Evolutionary conservation across 2,329 filamentous ascomycete genomes (phyloP), one percentile per base, ranked within the genome.

Genomic region (Biscogniauxia mediterranea): DNA sequence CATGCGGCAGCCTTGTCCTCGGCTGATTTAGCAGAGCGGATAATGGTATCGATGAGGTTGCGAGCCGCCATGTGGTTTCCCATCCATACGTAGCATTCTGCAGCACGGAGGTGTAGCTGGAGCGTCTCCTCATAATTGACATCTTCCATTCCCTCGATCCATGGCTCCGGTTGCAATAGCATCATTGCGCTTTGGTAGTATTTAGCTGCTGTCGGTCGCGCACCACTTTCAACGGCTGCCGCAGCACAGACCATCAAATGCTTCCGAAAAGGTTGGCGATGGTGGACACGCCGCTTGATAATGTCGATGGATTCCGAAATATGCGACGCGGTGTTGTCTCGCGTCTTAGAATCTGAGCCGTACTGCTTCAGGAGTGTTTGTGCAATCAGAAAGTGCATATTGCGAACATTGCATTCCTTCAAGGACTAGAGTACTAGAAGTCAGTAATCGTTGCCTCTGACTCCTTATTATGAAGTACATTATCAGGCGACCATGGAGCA

Each of bases 341-440:
- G 82, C 25, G 84, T 83, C 55, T 82, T 82, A 1, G 85, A 80
- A 62, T 92, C 87, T 23, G 83, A 76, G 7, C 79, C 72, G 62
- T 84, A 86, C 68, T 93, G 89, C 67, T 90, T 90, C 74, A 93
- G 85, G 66, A 97, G 85, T 0, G 89, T 89, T 71, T 92, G 89
- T 0, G 91, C 90, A 69, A 97, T 92, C 53, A 93, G 87, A 69
- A 93, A 97, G 75, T 97, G 93, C 93, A 97, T 97, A 68, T 90
- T 90, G 20, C 84, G 80, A 21, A 84, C 79, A 59, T 90, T 87
- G 70, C 85, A 87, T 71, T 93, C 88, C 64, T 85, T 86, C 56
- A 97, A 79, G 5, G 85, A 83, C 65, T 68, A 55, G 7, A 25
- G 52, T 19, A 17, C n/a, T n/a, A 9, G 8, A 25, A 54, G 52